Evolutionary conservation across 768 basidiomycete genomes (phyloP), one percentile per base, ranked within the genome.

Genomic region (Naematelia encephala): DNA sequence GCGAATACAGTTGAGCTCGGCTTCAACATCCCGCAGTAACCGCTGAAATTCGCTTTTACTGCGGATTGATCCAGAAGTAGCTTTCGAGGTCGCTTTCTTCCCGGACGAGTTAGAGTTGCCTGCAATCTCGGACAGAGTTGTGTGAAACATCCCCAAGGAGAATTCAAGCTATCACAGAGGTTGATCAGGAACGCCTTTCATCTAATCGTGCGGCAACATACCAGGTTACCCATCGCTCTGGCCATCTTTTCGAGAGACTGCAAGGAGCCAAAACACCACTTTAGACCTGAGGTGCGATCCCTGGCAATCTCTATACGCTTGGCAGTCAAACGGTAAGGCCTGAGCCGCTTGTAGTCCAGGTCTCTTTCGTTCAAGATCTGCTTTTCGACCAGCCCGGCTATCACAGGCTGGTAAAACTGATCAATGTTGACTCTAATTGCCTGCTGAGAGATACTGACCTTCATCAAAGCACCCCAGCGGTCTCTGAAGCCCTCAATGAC

Each of bases 141-240:
- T 84, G 73, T 89, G 83, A 67, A 90, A 93, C 83, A 90, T 87
- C 12, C 81, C 80, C 16, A 87, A 80, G 19, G 89, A 91, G 34
- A 87, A 88, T 72, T 94, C 90, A 64, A 90, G 80, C 92, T 94
- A 68, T 34, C 47, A 12, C 14, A 8, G 34, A 39, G 34, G 34
- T 39, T 16, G 16, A 16, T 39, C 34, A 39, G 16, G 16, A 16
- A 39, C 12, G 39, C 39, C 12, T n/a, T 11, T 11, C n/a, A 43
- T 43, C 28, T 19, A 21, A 25, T 3, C 5, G 45, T 19, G 4
- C n/a, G n/a, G n/a, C n/a, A n/a, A 72, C 86, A 57, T 70, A 96
- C 90, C 64, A 99, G 80, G 73, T 97, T 91, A 0, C 85, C 83
- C 89, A 96, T 90, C 0, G 86, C 89, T 50, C 90, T 81, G 5